These are phyloP conservation scores for Elsinoe australis DNA, from an alignment of 2,329 filamentous ascomycete genomes.

Conservation along the genomic window DNA sequence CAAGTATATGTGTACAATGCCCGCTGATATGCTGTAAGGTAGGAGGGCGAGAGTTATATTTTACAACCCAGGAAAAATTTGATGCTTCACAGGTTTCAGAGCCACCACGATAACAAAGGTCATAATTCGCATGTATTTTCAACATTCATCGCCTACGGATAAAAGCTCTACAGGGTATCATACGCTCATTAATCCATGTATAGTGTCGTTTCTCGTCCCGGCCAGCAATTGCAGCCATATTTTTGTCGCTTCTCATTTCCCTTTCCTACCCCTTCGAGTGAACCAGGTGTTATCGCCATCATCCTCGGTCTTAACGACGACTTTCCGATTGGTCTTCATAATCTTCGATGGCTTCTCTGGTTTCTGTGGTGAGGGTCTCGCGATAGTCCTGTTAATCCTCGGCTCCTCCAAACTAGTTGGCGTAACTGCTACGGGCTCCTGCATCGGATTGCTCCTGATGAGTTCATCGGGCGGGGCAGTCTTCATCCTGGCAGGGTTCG, in stretches of 20 bases:
- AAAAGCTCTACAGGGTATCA: conserved; percentile 9
- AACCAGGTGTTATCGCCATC: conserved; percentile 4
- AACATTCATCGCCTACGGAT: too few relatives aligned
- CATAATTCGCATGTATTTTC: too few relatives aligned
- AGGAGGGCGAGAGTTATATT: too few relatives aligned
- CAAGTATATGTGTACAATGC: too few relatives aligned
- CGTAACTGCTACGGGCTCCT: not conserved
- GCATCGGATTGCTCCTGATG: not conserved
- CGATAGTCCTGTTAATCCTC: not conserved
- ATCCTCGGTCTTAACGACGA: not conserved
- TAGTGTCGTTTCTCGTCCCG: not conserved
- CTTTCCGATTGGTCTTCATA: not conserved
- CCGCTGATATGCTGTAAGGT: too few relatives aligned
- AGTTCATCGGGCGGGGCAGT: conserved; percentile 9
- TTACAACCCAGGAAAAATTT: too few relatives aligned
- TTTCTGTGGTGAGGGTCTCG: not conserved
- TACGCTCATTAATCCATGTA: not conserved
- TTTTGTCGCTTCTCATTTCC: not conserved
- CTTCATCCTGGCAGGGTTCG: not conserved
- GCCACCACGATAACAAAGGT: too few relatives aligned
- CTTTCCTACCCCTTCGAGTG: not conserved
- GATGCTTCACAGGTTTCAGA: too few relatives aligned
- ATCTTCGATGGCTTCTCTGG: not conserved
- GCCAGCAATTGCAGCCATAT: not conserved
- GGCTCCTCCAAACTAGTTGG: conserved; percentile 5